Evolutionary conservation across 2,329 filamentous ascomycete species (phyloP), one percentile per base, ranked within the genome.

Genomic region (Aspergillus melleus): DNA sequence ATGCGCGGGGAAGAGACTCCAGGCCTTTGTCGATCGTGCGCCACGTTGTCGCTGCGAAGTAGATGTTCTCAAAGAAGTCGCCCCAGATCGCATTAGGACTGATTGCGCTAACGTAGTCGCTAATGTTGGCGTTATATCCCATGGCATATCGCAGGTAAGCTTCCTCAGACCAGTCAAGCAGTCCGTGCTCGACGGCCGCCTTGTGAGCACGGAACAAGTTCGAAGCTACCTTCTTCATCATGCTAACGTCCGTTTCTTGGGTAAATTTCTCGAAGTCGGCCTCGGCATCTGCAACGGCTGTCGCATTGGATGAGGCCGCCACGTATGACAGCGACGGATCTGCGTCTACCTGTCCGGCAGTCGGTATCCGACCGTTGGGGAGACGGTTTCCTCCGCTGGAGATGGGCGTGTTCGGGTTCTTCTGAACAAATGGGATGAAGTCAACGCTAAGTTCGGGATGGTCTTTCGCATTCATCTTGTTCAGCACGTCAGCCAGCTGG

Each of bases 111-210:
- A 80, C 79, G 6, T 83, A 75, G 63, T 88, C 84, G 1, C 83
- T 85, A 64, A 82, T 81, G 66, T 87, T 85, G 11, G 82, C 74
- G 44, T 74, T 78, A 14, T 79, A 79, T 14, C 82, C 81, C 10
- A 89, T 78, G 32, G 83, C 81, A 68, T 89, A 86, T 19, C 82
- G 81, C 57, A 89, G 75, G 64, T 87, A 90, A 1, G 80, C 84
- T 22, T 85, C 85, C 65, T 89, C 87, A 12, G 86, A 88, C 81
- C 85, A 90, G 54, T 84, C 77, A 68, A 89, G 87, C 19, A 86
- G 81, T 2, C 83, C 84, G 5, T 80, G 73, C 2, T 82, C 80
- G 1, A 86, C 76, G 2, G 81, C 81, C 24, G 79, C 72, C 61
- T 84, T 85, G 68, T 86, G 83, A 1, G 83, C 83, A 19, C 76